Evolutionary conservation across 257 asterid species (phyloP).

Genomic region (Solanum habrochaites): DNA sequence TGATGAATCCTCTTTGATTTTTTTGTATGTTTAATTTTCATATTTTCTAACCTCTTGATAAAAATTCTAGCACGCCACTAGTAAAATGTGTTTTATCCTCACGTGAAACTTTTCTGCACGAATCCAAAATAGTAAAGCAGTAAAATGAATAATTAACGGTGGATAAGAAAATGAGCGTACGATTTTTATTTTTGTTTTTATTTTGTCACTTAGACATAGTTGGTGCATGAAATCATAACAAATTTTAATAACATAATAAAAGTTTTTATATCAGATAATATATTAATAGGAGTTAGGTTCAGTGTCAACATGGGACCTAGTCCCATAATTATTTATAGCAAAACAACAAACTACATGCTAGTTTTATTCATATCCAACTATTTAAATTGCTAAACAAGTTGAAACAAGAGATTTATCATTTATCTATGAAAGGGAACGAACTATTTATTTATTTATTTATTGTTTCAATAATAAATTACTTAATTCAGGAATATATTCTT

Average conservation of each 20-base stretch:
- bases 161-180: background rate
- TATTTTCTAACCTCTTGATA: too few species aligned
- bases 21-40: too few species aligned
- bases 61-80: background rate
- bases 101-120: fast-evolving
- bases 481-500: background rate
- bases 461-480: background rate
- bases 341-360: background rate
- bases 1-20: too few species aligned
- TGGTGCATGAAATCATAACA: background rate
- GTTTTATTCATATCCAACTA: background rate
- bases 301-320: background rate
- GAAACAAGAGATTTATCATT: background rate
- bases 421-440: background rate
- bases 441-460: background rate
- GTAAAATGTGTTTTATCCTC: background rate
- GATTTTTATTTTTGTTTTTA: too few species aligned
- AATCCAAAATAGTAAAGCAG: background rate
- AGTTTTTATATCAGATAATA: background rate
- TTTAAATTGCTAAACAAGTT: background rate
- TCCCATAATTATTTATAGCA: background rate
- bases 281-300: too few species aligned
- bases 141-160: background rate
- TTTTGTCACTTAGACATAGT: background rate
- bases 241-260: background rate